These are phyloP conservation scores for Coelastrella sp. DNA, from an alignment of 139 green algal genomes.

Conservation along the genomic window DNA sequence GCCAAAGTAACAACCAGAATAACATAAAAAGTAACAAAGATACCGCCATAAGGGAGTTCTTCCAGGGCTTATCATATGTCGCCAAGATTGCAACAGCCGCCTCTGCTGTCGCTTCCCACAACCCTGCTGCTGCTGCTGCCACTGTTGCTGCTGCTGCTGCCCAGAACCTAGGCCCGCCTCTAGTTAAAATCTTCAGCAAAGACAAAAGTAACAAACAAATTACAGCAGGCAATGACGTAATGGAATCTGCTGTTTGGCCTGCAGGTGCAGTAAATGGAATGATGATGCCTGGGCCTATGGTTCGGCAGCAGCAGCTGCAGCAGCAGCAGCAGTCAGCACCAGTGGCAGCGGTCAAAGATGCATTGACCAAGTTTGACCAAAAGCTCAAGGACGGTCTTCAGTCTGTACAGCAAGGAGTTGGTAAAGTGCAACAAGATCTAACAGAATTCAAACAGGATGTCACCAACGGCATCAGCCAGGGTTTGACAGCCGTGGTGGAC, in stretches of 20 bases:
- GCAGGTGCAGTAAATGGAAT: constrained; percentile 24
- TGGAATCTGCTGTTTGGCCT: neutral
- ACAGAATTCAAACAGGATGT: neutral
- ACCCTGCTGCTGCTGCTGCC: neutral
- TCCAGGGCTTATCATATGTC: neutral
- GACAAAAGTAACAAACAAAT: neutral
- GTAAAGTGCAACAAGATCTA: constrained; percentile 4
- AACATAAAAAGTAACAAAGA: neutral
- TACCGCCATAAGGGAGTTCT: neutral
- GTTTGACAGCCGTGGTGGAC: too few species aligned
- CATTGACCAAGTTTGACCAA: constrained; percentile 31
- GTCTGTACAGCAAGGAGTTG: neutral
- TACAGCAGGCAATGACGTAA: neutral
- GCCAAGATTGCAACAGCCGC: neutral
- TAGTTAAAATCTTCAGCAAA: constrained; percentile 5
- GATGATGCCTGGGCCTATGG: neutral
- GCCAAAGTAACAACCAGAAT: neutral
- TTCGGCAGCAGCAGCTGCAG: neutral
- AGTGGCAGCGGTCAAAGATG: neutral
- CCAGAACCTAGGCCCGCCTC: neutral
- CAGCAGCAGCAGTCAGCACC: neutral
- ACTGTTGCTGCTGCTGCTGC: constrained; percentile 8
- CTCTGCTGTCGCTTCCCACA: neutral
- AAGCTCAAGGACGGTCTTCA: neutral
- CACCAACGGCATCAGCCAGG: too few species aligned